Evolutionary conservation across 371 early-diverging fungal genomes (phyloP), one percentile per base, ranked within the genome.

Genomic region (Apophysomyces trapeziformis): DNA sequence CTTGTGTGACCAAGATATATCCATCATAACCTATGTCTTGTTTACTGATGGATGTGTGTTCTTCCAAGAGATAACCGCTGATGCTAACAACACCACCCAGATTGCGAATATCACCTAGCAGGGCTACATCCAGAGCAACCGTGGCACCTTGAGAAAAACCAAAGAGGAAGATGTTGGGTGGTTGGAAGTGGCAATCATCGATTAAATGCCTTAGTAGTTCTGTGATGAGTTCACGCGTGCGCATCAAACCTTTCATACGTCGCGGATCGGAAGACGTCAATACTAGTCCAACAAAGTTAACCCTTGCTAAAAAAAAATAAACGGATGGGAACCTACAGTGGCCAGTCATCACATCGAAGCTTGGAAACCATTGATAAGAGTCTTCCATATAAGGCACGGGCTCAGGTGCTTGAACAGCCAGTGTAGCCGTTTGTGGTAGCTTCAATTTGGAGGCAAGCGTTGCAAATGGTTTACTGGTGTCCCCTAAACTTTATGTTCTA

Each of bases 71-170:
- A 67, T 87, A 87, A 0, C 87, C 87, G 14, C 82, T 83, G 57
- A 87, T 79, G 61, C 85, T 83, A 1, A 87, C 70, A 1, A 85
- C 85, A 39, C 82, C 86, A 14, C 82, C 76, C 44, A 87, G 45
- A 60, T 76, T 70, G 43, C 73, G 61, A 0, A 74, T 39, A 8
- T 70, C 73, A 21, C 87, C 87, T 67, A 87, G 81, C 6, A 87
- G 72, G 0, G 79, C 88, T 11, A 84, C 18, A 68, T 91, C 90
- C 61, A 93, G 63, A 16, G 90, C 91, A 12, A 87, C 82, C 1
- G 84, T 77, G 0, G 84, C 93, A 46, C 93, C 93, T 60, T 93
- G 91, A 1, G 90, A 87, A 71, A 93, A 93, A 0, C 93, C 93
- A 71, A 93, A 86, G 5, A 92, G 61, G 43, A 86, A 82, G 47